Conservation (phyloP, 345 rosid genomes). For the Aegle marmelos region DNA sequence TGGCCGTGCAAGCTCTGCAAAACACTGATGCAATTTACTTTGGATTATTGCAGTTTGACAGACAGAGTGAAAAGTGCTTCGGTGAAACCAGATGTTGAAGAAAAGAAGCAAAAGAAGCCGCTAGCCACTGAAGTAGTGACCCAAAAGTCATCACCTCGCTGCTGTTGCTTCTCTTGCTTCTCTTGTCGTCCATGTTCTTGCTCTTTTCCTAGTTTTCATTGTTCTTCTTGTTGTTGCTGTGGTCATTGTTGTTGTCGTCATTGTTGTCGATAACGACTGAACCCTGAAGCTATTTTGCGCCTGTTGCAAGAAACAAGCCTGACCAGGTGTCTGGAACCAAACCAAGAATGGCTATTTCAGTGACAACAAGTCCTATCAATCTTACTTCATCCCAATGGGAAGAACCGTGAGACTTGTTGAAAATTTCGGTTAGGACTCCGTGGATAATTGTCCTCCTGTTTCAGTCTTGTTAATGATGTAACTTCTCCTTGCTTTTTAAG, state of each 20-base stretch:
- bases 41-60: conserved; percentile 35
- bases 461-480: not conserved
- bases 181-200: conserved; percentile 29
- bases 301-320: not conserved
- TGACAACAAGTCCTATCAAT: not conserved
- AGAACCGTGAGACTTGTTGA: not conserved
- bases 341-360: not conserved
- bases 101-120: conserved; percentile 19
- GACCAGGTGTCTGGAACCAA: not conserved
- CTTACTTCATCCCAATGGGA: not conserved
- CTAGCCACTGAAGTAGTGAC: not conserved
- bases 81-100: conserved; percentile 9
- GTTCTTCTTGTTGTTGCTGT: not conserved
- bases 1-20: not conserved
- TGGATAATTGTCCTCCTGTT: not conserved
- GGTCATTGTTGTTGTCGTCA: not conserved
- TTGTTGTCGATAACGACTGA: not conserved
- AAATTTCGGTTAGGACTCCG: too few relatives aligned
- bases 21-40: not conserved
- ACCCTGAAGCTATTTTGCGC: not conserved
- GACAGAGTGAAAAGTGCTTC: conserved; percentile 20
- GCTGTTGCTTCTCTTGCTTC: conserved; percentile 31
- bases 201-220: conserved; percentile 14
- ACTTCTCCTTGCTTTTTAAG: not conserved
- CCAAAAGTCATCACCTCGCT: conserved; percentile 16